Base-by-base conservation (phyloP, 1,139 yeast species). In the Yamadazyma trypodendri region DNA sequence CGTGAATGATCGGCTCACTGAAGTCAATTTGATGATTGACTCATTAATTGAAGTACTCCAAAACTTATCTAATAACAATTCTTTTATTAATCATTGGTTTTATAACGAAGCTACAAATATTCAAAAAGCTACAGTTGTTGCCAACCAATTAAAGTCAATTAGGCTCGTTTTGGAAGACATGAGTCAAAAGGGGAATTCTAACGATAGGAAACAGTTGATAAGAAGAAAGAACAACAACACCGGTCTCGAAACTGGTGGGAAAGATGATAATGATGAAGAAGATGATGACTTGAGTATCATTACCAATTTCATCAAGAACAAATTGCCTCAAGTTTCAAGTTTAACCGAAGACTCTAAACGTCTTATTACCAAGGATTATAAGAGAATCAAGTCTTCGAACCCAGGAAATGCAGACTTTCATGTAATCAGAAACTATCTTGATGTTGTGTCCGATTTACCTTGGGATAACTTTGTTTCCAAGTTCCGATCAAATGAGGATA, bases 321-420 rank as follows among this genome's bases (percentile, higher is more conserved):
- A 77, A 42, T 62, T 82, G 17, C 72, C 75, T 1, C 55, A 57
- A 4, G 55, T 77, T 29, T 49, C 55, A 7, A 60, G 60, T 37
- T 58, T 63, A 34, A 55, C 60, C 24, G 54, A 54, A 8, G 88
- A 82, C 54, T 82, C 84, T 11, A 72, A 72, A 38, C 63, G 79
- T 35, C 68, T 81, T 25, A 75, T 82, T 15, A 49, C 65, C n/a
- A 81, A 84, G 42, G 94, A 84, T 51, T 74, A 70, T 51, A 77
- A 76, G 50, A 65, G 89, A 22, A 68, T 84, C 51, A 74, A 76
- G 48, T 66, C 80, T 16, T 73, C 85, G 59, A 80, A 79, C 24
- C 77, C 84, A 2, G 78, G 78, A 2, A 82, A 82, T 40, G 81
- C 89, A 1, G 94, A 84, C 54, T 83, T 79, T 58, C 87, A 84